phyloP scores from a whole-genome alignment of 177 flowering plant species.

The Vitis hybrid region DNA sequence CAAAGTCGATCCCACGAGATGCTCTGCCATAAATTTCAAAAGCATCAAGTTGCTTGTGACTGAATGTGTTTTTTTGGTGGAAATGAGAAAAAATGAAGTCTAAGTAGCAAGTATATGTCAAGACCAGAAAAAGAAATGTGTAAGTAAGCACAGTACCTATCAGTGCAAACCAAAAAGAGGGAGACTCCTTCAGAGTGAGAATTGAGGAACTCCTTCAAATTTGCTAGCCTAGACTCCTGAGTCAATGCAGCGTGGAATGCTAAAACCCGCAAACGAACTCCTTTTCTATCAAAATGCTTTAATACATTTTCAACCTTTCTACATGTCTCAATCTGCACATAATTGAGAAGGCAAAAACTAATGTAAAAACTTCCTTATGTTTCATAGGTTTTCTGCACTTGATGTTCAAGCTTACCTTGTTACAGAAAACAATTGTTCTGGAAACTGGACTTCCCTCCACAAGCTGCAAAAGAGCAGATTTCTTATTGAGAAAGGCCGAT shows the following conservation, averaged over 20 bases:
- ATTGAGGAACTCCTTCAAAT: conserved; percentile 69
- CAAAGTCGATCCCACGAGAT: conserved; percentile 90
- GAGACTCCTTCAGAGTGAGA: conserved; percentile 40
- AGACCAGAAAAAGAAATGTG: neutral
- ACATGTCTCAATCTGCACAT: conserved; percentile 88
- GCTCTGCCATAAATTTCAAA: conserved; percentile 53
- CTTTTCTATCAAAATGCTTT: conserved; percentile 75
- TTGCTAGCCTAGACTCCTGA: conserved; percentile 66
- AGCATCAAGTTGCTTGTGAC: neutral
- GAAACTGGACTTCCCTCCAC: conserved; percentile 63
- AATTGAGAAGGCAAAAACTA: conserved; percentile 3
- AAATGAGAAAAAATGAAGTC: neutral
- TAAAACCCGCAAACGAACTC: conserved; percentile 45
- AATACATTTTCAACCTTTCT: conserved; percentile 88
- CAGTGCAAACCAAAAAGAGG: conserved; percentile 83
- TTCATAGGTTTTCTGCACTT: neutral
- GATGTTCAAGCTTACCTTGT: conserved; percentile 55
- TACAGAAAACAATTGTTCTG: conserved; percentile 89
- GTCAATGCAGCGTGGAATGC: conserved; percentile 93
- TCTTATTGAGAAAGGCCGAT: conserved; percentile 87
- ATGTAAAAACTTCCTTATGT: neutral
- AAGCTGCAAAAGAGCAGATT: conserved; percentile 72
- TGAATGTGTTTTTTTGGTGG: neutral
- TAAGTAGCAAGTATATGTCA: neutral
- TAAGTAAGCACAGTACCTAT: conserved; percentile 50